Conservation (phyloP, 352 stramenopile genomes). For the Phytophthora boehmeriae region DNA sequence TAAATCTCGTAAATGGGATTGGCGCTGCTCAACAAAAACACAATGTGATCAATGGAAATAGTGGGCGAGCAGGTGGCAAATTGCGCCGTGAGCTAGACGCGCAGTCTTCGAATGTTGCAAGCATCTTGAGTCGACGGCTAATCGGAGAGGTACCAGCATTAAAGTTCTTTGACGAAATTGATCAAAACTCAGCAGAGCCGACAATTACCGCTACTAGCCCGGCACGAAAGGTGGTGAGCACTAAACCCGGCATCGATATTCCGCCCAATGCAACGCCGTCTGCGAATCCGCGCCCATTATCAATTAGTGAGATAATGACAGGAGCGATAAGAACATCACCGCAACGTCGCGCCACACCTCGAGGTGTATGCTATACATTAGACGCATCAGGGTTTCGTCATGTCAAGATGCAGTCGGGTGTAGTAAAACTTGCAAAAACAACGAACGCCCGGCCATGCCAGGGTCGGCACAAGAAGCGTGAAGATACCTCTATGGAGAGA, state of each 20-base stretch:
- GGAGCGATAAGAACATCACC: constrained; percentile 11
- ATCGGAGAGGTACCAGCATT: constrained; percentile 76
- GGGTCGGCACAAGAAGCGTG: constrained; percentile 18
- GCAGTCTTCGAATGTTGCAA: constrained; percentile 71
- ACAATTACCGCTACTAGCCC: neutral
- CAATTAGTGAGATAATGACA: constrained; percentile 29
- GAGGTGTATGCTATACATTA: constrained; percentile 78
- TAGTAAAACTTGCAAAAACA: constrained; percentile 10
- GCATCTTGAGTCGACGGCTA: constrained; percentile 75
- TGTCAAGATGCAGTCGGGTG: constrained; percentile 74
- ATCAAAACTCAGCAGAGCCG: constrained; percentile 8
- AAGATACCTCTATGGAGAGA: constrained; percentile 63
- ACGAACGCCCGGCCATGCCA: neutral
- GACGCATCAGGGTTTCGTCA: constrained; percentile 60
- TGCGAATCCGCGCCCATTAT: neutral
- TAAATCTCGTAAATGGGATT: constrained; percentile 58
- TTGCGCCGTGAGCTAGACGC: constrained; percentile 57
- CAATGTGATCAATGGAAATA: constrained; percentile 9
- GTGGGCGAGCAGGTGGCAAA: constrained; percentile 43
- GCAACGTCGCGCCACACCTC: constrained; percentile 19
- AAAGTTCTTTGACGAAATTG: constrained; percentile 78
- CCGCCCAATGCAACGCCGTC: neutral
- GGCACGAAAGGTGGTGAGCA: neutral
- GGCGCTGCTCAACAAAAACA: constrained; percentile 13
- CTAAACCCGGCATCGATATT: neutral